These are phyloP conservation scores for Macrophomina phaseolina DNA, from an alignment of 2,329 filamentous ascomycete species.

Conservation along the genomic window DNA sequence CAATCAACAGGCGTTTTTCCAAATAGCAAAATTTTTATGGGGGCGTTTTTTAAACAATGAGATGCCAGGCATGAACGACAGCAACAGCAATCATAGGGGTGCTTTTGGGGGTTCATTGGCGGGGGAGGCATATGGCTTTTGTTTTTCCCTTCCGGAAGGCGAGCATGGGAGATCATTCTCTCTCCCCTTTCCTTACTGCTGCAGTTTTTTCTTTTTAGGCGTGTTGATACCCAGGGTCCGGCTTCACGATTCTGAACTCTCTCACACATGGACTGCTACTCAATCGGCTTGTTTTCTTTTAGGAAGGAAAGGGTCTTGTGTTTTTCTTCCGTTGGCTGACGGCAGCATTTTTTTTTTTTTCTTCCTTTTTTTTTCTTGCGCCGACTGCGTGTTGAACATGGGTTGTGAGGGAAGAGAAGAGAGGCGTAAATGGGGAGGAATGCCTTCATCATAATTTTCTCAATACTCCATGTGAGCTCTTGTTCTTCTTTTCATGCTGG, in stretches of 20 bases:
- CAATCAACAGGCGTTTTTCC: conserved; percentile 6
- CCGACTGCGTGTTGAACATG: too few species aligned
- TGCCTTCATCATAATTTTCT: too few species aligned
- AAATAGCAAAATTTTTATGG: neutral
- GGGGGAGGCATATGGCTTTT: neutral
- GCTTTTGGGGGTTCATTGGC: neutral
- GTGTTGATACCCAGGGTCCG: conserved; percentile 26
- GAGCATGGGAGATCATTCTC: neutral
- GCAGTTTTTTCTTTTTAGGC: neutral
- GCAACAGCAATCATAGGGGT: too few species aligned
- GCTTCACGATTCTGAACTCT: neutral
- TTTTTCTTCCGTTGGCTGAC: neutral
- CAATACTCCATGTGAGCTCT: too few species aligned
- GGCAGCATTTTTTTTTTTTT: neutral
- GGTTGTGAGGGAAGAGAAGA: too few species aligned
- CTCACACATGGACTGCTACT: neutral
- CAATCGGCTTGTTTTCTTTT: conserved; percentile 7
- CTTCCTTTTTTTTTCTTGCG: too few species aligned
- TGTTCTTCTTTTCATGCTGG: too few species aligned
- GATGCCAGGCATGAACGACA: conserved; percentile 5
- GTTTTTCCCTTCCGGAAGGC: neutral
- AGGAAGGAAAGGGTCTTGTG: neutral
- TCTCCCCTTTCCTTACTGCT: neutral
- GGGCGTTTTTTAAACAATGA: neutral
- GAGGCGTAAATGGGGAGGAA: too few species aligned